Conservation (phyloP, 805 yeast genomes). For the Candida manassasensis region DNA sequence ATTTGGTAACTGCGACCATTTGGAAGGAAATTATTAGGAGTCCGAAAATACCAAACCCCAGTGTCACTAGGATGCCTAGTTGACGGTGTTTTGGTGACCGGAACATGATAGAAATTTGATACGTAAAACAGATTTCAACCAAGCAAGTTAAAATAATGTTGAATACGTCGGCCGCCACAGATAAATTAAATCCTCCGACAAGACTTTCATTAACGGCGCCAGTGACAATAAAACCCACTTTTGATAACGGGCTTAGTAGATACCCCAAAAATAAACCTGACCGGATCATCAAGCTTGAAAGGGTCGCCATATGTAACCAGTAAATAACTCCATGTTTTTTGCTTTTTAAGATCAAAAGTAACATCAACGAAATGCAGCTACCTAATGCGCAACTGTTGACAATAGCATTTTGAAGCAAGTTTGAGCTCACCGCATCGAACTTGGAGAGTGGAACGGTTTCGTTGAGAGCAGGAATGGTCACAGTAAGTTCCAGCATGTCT, state of each 20-base stretch:
- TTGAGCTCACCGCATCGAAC: constrained; percentile 7
- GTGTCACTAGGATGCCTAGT: constrained; percentile 37
- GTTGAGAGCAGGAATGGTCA: background rate
- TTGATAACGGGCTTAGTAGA: constrained; percentile 47
- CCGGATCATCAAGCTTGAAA: constrained; percentile 54
- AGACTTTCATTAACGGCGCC: constrained; percentile 24
- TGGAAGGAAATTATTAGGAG: constrained; percentile 55
- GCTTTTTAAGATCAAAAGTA: constrained; percentile 1
- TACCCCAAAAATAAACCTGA: constrained; percentile 56
- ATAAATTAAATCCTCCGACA: constrained; percentile 36
- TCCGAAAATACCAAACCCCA: constrained; percentile 41
- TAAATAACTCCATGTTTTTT: constrained; percentile 39
- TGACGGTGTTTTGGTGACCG: constrained; percentile 47
- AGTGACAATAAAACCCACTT: constrained; percentile 41
- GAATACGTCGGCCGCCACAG: constrained; percentile 60
- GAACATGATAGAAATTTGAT: constrained; percentile 71
- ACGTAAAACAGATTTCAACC: constrained; percentile 62
- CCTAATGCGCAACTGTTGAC: constrained; percentile 11
- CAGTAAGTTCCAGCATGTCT: background rate
- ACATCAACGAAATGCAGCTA: constrained; percentile 7
- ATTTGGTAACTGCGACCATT: constrained; percentile 46
- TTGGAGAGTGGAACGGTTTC: background rate
- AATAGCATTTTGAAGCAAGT: constrained; percentile 2
- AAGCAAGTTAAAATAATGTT: constrained; percentile 55
- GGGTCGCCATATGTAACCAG: constrained; percentile 60